Conservation (phyloP, 371 early-diverging fungal genomes). For the Mortierella sp. region DNA sequence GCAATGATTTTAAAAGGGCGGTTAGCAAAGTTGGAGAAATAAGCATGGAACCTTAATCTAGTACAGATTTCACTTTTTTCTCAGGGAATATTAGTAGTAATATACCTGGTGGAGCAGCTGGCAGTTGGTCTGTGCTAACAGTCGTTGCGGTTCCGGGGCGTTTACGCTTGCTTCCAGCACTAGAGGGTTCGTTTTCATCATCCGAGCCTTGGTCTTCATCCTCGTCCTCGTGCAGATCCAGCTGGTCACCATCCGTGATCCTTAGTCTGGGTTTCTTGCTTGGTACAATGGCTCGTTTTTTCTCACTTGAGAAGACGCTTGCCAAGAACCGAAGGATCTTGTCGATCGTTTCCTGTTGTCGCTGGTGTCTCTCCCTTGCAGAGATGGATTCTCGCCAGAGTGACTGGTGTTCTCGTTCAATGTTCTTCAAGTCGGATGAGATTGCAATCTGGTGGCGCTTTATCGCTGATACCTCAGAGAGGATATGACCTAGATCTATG, state of each 20-base stretch:
- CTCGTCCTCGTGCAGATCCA: neutral
- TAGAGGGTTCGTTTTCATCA: neutral
- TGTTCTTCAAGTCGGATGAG: conserved; percentile 78
- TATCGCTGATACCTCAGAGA: conserved; percentile 87
- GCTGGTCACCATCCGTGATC: conserved; percentile 7
- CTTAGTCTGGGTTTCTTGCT: conserved; percentile 43
- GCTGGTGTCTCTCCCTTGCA: conserved; percentile 74
- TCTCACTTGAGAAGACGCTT: conserved; percentile 72
- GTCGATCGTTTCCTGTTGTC: conserved; percentile 90
- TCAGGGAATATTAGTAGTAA: no score
- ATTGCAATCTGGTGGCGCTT: conserved; percentile 90
- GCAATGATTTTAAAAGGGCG: no score
- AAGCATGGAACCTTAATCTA: no score
- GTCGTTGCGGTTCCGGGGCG: no score
- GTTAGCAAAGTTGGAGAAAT: no score
- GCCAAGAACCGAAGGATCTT: conserved; percentile 83
- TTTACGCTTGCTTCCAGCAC: no score
- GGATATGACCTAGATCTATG: conserved; percentile 67
- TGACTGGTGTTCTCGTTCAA: conserved; percentile 85
- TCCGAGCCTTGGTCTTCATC: neutral
- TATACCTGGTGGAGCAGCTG: no score
- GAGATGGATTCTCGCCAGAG: conserved; percentile 84
- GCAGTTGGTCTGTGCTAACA: no score
- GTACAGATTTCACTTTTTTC: no score
- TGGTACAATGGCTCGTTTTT: conserved; percentile 60